phyloP scores from a whole-genome alignment of 1,139 yeast genomes.

The Hansenula sp. region DNA sequence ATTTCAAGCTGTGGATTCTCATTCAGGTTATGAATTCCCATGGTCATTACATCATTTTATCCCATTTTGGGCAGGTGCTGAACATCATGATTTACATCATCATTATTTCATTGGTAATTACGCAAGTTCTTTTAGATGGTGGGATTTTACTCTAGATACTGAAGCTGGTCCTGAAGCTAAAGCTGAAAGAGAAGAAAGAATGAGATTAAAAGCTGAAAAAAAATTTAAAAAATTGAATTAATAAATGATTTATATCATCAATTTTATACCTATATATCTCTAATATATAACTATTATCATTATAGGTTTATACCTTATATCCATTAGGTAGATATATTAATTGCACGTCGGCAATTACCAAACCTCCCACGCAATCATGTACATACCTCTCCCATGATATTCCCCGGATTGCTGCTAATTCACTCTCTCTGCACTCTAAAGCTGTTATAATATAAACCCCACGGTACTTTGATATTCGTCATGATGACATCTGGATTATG shows the following conservation, averaged over 20 bases:
- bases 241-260: neutral
- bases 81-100: slow-evolving; percentile 95
- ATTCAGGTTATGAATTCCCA: slow-evolving; percentile 96
- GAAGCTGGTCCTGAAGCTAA: slow-evolving; percentile 76
- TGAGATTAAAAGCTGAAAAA: slow-evolving; percentile 46
- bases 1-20: slow-evolving; percentile 94
- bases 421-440: no score
- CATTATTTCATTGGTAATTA: slow-evolving; percentile 90
- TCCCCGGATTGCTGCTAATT: no score
- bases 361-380: no score
- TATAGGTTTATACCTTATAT: no score
- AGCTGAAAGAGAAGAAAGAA: slow-evolving; percentile 52
- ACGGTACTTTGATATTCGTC: no score
- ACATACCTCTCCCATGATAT: no score
- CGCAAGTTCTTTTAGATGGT: slow-evolving; percentile 91
- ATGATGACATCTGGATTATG: no score
- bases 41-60: slow-evolving; percentile 88
- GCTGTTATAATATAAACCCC: no score
- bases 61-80: slow-evolving; percentile 98
- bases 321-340: no score
- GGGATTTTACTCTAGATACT: slow-evolving; percentile 81
- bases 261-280: neutral
- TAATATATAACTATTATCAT: no score
- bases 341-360: no score
- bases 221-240: slow-evolving; percentile 27